Percentiles rank a stretch among this genome's conserved stretches.
Conservation (phyloP, 352 stramenopile species). For the Phytopythium boreale region DNA sequence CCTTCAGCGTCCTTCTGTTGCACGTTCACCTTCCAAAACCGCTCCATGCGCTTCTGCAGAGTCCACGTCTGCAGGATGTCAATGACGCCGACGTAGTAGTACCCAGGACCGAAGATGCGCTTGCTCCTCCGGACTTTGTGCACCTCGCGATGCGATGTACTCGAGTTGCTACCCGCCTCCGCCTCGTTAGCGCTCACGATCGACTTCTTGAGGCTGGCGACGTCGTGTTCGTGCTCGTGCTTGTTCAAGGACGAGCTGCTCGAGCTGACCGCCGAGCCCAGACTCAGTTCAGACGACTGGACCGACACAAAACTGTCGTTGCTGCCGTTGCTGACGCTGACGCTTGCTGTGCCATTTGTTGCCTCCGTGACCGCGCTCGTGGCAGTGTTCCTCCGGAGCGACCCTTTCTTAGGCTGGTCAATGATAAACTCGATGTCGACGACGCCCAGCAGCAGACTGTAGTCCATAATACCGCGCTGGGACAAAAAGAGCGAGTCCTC, state of each 20-base stretch:
- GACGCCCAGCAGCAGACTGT: slow-evolving; percentile 86
- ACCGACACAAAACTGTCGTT: slow-evolving; percentile 47
- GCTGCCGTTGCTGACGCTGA: slow-evolving; percentile 13
- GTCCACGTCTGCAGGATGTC: slow-evolving; percentile 91
- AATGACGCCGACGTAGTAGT: slow-evolving; percentile 90
- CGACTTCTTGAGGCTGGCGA: slow-evolving; percentile 19
- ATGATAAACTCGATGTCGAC: slow-evolving; percentile 83
- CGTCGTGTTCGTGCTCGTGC: slow-evolving; percentile 11
- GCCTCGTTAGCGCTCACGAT: slow-evolving; percentile 17
- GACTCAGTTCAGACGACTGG: slow-evolving; percentile 19
- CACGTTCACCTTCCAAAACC: slow-evolving; percentile 80
- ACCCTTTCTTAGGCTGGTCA: slow-evolving; percentile 30
- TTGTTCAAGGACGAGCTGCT: slow-evolving; percentile 18
- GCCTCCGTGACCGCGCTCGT: slow-evolving; percentile 23
- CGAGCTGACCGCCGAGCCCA: slow-evolving; percentile 16
- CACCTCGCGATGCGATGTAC: slow-evolving; percentile 22
- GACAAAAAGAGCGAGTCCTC: slow-evolving; percentile 79
- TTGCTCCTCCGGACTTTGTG: slow-evolving; percentile 70
- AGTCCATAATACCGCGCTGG: slow-evolving; percentile 88
- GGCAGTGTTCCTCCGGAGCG: slow-evolving; percentile 23
- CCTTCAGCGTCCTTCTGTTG: slow-evolving; percentile 66
- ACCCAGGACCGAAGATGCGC: slow-evolving; percentile 75
- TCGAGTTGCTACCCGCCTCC: slow-evolving; percentile 4
- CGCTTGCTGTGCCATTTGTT: slow-evolving; percentile 11
- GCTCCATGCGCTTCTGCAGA: slow-evolving; percentile 75